Evolutionary conservation across 352 stramenopile species (phyloP), one percentile per base, ranked within the genome.

Genomic region (Peronosclerospora sorghi): DNA sequence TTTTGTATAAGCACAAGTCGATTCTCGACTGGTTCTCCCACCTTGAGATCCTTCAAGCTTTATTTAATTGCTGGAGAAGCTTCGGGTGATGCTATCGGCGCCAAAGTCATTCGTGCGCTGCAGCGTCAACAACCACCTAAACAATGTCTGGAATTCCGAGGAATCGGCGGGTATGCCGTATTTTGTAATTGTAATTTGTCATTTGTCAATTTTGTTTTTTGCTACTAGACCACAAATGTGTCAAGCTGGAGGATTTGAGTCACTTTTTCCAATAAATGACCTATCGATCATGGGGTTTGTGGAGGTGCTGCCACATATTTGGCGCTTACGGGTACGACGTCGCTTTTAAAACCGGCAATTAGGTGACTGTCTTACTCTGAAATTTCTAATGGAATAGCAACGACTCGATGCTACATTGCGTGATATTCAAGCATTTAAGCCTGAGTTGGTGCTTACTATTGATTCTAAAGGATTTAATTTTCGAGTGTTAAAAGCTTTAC

Each of bases 401-500:
- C 61, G 68, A 6, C 43, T 84, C 15, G 43, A 51, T 6, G 68
- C 82, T 29, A 82, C 73, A 1, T 14, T 85, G 15, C 40, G 45
- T 23, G 73, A 84, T 41, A 84, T 88, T 41, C 32, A 60, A 0
- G 38, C 39, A 4, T 75, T 59, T 21, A 44, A 63, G 19, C 76
- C 76, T 8, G 64, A 85, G 23, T 40, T 84, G n/a, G 56, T 88
- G 26, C 60, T 88, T 15, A 80, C 76, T 7, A 83, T 88, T 44
- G 76, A 88, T 57, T 86, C 73, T 7, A 88, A 88, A 42, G 76
- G 73, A 29, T 86, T 88, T 48, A 68, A 56, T 7, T 85, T 86
- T 45, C 67, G 73, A 24, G 63, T 86, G 13, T 49, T 83, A 5
- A 56, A 67, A 17, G 54, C 51, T 18, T 42, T 88, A 7, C 52